phyloP scores from a whole-genome alignment of 192 early-diverging fungal species.

The Cetraspora pellucida region DNA sequence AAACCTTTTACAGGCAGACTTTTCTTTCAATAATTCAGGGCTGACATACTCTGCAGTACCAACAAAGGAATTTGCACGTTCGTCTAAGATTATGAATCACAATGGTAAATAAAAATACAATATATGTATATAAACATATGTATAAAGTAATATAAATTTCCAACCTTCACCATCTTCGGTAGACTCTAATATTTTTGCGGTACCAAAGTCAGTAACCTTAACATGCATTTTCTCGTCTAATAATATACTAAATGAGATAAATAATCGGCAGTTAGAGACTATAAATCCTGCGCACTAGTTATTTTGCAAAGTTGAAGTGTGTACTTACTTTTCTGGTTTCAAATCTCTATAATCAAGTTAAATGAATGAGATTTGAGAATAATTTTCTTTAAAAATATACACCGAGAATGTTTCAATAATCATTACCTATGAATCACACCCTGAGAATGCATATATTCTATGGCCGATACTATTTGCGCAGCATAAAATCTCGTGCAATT shows the following conservation, averaged over 20 bases:
- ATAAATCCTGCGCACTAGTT: background rate
- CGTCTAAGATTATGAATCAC: constrained; percentile 27
- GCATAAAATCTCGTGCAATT: constrained; percentile 81
- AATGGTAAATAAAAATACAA: background rate
- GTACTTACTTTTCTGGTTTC: constrained; percentile 88
- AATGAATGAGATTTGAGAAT: constrained; percentile 4
- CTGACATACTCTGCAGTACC: constrained; percentile 99
- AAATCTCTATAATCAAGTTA: constrained; percentile 67
- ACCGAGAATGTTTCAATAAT: background rate
- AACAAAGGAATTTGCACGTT: constrained; percentile 87
- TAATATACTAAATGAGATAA: constrained; percentile 62
- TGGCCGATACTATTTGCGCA: constrained; percentile 80
- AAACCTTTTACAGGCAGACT: constrained; percentile 75
- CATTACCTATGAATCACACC: constrained; percentile 76
- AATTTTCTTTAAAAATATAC: constrained; percentile 1
- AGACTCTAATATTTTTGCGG: constrained; percentile 75
- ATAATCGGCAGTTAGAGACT: too few species aligned
- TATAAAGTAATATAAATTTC: background rate
- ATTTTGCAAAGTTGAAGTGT: background rate
- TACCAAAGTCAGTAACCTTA: constrained; percentile 95
- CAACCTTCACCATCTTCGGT: constrained; percentile 44
- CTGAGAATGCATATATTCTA: constrained; percentile 88
- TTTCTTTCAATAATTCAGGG: constrained; percentile 92
- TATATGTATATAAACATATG: background rate
- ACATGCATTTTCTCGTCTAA: constrained; percentile 90